Conservation (phyloP, 176 grass and related monocot species). For the Ampelocalamus luodianensis region DNA sequence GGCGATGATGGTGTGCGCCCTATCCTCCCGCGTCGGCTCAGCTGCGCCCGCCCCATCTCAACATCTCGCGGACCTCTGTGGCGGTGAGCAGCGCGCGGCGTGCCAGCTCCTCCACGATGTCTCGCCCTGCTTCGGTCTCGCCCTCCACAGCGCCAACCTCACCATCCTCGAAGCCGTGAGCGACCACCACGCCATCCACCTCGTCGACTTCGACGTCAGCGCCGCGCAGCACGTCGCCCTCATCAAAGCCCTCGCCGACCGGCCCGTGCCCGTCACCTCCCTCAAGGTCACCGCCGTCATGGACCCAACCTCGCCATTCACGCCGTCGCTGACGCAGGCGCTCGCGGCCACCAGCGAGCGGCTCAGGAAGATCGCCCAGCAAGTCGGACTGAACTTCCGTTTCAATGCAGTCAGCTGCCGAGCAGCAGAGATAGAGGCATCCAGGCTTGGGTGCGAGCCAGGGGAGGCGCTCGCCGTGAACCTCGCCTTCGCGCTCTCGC, state of each 20-base stretch:
- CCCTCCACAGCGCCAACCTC: conserved; percentile 62
- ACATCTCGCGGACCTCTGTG: conserved; percentile 41
- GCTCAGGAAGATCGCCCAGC: conserved; percentile 60
- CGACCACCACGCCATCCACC: conserved; percentile 54
- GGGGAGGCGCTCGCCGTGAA: conserved; percentile 86
- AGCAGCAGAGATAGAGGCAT: conserved; percentile 58
- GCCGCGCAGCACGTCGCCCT: conserved; percentile 59
- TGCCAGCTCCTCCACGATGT: conserved; percentile 60
- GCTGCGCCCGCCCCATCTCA: background rate
- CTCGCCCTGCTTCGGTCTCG: conserved; percentile 73
- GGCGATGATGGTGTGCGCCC: conserved; percentile 63
- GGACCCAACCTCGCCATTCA: conserved; percentile 75
- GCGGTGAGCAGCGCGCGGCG: conserved; percentile 48
- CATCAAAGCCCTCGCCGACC: conserved; percentile 59
- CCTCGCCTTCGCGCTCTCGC: conserved; percentile 77
- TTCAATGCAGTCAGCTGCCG: conserved; percentile 68
- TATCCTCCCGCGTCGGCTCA: conserved; percentile 50
- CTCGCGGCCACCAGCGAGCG: conserved; percentile 43
- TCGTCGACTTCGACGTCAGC: conserved; percentile 76
- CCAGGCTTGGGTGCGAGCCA: conserved; percentile 58
- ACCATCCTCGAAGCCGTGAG: conserved; percentile 65
- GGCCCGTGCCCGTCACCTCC: conserved; percentile 40
- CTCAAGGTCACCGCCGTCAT: conserved; percentile 74
- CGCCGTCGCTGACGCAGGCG: conserved; percentile 4
- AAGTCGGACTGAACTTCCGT: conserved; percentile 47